Evolutionary conservation across 345 rosid species (phyloP), one percentile per base, ranked within the genome.

Genomic region (Syzygium grande): DNA sequence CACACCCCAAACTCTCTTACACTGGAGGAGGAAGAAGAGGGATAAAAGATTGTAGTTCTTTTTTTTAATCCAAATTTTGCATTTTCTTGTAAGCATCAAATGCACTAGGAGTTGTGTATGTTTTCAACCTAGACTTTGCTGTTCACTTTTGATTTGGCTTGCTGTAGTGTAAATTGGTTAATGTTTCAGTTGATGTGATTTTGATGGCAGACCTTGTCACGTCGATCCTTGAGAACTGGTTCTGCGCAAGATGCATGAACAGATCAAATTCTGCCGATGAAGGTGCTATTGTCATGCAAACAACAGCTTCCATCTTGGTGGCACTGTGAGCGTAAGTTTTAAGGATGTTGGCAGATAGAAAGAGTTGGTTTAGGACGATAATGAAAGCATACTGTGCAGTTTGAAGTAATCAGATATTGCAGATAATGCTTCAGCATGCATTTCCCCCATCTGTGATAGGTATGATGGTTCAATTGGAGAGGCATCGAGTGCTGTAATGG

Each of bases 251-350:
- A 90, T 95, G 97, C 89, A 73, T 96, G 88, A 94, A 95, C 90
- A 83, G 96, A 10, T 86, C 90, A 17, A 93, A 92, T 53, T 92
- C 97, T 84, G 90, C 94, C 84, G 98, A 97, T 85, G 99, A 96
- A 95, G 98, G 99, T 86, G 97, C 92, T 87, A 93, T 97, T 61
- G 94, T 96, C 88, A 91, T 95, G 92, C 98, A 95, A 91, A 94
- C 98, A 1, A 88, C 96, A 5, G 91, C 91, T 19, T 93, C 93
- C 85, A 88, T 97, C 51, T 88, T 96, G 88, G 94, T 97, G 91
- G 95, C 96, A 27, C 79, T 95, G 99, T 97, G 92, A 93, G 98
- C 89, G 25, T 27, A 10, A 46, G 17, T 43, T 21, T 59, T 87
- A n/a, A 58, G 29, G 38, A 25, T 68, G 7, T 38, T 59, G 14